Evolutionary conservation across 805 yeast species (phyloP), one percentile per base, ranked within the genome.

Genomic region (Teunomyces kruisii): DNA sequence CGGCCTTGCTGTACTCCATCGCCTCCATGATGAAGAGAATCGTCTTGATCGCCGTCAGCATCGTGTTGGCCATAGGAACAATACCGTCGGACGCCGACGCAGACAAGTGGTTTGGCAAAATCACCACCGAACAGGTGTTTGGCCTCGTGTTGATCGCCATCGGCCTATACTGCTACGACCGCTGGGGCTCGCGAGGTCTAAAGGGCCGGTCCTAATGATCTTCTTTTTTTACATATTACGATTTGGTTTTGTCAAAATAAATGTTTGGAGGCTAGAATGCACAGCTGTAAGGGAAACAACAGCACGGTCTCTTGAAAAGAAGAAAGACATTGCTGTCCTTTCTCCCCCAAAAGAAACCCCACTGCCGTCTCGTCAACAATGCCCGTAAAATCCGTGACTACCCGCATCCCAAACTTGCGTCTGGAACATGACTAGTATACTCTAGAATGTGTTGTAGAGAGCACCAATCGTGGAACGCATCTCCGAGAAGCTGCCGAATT

Each of bases 1-100:
- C 96, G 2, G 88, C 97, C 0, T 83, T 90, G 9, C 80, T 94
- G 2, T 90, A 88, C 65, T 86, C 95, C 1, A 83, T 90, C 46
- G 96, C 96, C 2, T 82, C 88, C 35, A 78, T 90, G 79, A 78
- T 90, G 80, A 90, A 90, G 67, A 80, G 96, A 56, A 86, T 90
- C n/a, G 86, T 88, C 1, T 80, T 90, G 26, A 89, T 90, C 35
- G 76, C 85, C 1, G 84, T 84, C 1, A 87, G 96, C 55, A 86
- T 91, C 6, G 38, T 67, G 69, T 47, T 85, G 32, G 64, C 62
- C 1, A 45, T 78, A 76, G 72, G 76, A 74, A 37, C 44, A 4
- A 33, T 24, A 3, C 39, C 40, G 14, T 32, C 40, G 8, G 47
- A 32, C 7, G 32, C 50, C 27, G 54, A 49, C 24, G 39, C 53